These are phyloP conservation scores for Hirsutella thompsonii DNA, from an alignment of 2,329 filamentous ascomycete genomes.

Conservation along the genomic window DNA sequence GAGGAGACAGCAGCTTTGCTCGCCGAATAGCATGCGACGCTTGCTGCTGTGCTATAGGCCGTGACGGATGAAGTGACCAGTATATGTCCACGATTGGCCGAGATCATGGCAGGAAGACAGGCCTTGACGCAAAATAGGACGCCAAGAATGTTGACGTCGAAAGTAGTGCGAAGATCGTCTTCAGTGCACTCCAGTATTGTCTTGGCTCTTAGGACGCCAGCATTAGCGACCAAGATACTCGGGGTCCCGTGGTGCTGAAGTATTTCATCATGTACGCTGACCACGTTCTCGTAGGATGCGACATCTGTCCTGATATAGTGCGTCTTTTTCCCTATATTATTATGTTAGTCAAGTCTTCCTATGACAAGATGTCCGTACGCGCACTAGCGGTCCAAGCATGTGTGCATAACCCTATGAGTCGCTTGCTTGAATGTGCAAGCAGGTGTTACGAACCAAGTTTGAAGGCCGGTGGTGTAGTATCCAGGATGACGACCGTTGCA, in stretches of 20 bases:
- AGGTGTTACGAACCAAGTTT: neutral
- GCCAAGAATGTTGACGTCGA: neutral
- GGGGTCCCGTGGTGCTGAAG: neutral
- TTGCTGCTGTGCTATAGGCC: neutral
- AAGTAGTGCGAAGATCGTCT: neutral
- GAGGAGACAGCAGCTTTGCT: neutral
- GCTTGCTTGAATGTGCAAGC: too few relatives aligned
- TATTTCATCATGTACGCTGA: neutral
- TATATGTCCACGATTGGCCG: neutral
- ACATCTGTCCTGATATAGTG: neutral
- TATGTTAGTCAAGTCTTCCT: too few relatives aligned
- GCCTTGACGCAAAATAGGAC: conserved; percentile 1
- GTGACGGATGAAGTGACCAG: neutral
- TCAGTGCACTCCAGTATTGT: neutral
- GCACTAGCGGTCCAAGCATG: too few relatives aligned
- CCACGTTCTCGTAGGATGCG: neutral
- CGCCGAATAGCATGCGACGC: neutral
- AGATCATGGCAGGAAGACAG: neutral
- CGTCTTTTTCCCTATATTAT: neutral
- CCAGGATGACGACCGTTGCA: neutral
- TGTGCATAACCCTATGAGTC: too few relatives aligned
- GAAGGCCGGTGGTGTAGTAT: neutral
- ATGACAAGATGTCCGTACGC: too few relatives aligned
- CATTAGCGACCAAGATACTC: neutral
- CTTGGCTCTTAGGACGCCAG: neutral